Evolutionary conservation across 2,329 filamentous ascomycete species (phyloP).

Genomic region (Aspergillus tanneri): DNA sequence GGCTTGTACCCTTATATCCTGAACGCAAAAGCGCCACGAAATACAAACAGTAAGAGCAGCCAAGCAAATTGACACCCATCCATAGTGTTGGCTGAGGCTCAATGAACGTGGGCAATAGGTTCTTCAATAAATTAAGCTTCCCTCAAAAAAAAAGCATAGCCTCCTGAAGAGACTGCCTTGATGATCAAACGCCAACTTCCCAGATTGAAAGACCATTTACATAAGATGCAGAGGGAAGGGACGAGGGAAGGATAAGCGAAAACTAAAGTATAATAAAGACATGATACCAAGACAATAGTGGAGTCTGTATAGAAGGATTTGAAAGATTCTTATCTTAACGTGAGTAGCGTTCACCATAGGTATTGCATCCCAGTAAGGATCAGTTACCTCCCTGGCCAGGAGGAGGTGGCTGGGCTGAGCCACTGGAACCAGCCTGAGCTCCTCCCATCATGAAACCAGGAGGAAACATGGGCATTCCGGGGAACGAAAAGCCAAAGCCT

Average conservation of each 20-base stretch:
- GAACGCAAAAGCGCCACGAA: no score
- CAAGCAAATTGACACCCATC: no score
- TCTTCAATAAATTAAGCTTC: no score
- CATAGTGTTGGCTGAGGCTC: no score
- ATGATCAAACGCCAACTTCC: conserved; percentile 8
- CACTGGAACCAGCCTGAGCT: conserved; percentile 30
- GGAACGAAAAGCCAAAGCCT: conserved; percentile 55
- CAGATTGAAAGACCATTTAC: conserved; percentile 14
- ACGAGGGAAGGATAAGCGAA: no score
- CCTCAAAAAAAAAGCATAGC: no score
- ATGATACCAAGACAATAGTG: conserved; percentile 23
- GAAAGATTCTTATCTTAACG: conserved; percentile 12
- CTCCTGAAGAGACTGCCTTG: neutral
- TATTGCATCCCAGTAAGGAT: no score
- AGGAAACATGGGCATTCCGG: conserved; percentile 50
- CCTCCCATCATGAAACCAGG: conserved; percentile 49
- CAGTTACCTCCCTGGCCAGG: conserved; percentile 35
- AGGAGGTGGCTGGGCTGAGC: conserved; percentile 38
- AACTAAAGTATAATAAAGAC: conserved; percentile 10
- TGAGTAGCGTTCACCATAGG: no score
- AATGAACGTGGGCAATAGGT: no score
- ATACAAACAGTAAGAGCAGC: no score
- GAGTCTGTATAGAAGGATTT: conserved; percentile 10
- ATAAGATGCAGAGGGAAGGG: conserved; percentile 3
- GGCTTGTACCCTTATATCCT: no score